Conservation (phyloP, 2,329 filamentous ascomycete genomes). For the Fusarium zealandicum region DNA sequence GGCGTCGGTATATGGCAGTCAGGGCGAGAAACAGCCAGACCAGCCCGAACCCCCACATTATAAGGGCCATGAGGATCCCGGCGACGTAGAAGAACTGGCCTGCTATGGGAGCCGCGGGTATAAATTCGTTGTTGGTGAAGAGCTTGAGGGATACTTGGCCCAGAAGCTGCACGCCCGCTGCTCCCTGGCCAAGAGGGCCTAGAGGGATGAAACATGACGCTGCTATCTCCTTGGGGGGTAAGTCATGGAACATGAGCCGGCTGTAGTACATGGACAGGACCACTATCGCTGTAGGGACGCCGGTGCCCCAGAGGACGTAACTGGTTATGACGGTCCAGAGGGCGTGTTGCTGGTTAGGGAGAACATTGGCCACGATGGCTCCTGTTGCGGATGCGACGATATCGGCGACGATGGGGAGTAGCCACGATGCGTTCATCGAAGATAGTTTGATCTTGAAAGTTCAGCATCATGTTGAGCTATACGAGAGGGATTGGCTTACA, state of each 20-base stretch:
- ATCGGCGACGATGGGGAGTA: slow-evolving; percentile 68
- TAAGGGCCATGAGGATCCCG: slow-evolving; percentile 50
- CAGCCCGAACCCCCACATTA: slow-evolving; percentile 47
- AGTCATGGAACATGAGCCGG: slow-evolving; percentile 64
- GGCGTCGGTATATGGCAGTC: slow-evolving; percentile 39
- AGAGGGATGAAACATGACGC: slow-evolving; percentile 69
- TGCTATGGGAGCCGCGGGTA: slow-evolving; percentile 51
- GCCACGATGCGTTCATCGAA: slow-evolving; percentile 64
- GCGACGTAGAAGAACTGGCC: slow-evolving; percentile 63
- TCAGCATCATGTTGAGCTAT: slow-evolving; percentile 45
- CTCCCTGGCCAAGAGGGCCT: slow-evolving; percentile 68
- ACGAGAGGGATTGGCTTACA: slow-evolving; percentile 45
- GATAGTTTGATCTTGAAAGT: slow-evolving; percentile 23
- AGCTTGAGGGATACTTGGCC: slow-evolving; percentile 50
- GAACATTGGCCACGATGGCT: slow-evolving; percentile 61
- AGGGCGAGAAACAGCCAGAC: slow-evolving; percentile 47
- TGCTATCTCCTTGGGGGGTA: slow-evolving; percentile 66
- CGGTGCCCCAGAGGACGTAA: slow-evolving; percentile 69
- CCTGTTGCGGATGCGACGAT: slow-evolving; percentile 68
- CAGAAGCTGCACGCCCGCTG: slow-evolving; percentile 57
- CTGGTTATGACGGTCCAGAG: slow-evolving; percentile 63
- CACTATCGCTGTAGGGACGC: slow-evolving; percentile 58
- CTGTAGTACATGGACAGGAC: slow-evolving; percentile 69
- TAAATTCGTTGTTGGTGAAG: slow-evolving; percentile 44
- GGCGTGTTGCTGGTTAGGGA: slow-evolving; percentile 58